Evolutionary conservation across 1,284 basidiomycete species (phyloP).

Genomic region (Sanghuangporus weigelae): DNA sequence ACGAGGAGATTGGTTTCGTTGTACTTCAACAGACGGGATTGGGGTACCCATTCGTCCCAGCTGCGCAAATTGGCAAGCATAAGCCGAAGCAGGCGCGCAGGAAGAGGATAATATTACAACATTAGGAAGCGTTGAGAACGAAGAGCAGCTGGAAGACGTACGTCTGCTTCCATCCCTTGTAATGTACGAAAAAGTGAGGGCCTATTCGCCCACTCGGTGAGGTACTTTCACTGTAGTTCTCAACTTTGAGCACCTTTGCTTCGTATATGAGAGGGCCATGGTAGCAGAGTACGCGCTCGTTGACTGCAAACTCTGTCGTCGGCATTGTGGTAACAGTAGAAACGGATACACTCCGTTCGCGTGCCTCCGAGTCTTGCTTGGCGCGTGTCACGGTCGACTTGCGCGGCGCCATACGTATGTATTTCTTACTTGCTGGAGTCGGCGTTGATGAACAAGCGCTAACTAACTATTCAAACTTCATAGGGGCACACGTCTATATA

Average conservation of each 20-base stretch:
- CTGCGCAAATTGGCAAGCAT: conserved; percentile 34
- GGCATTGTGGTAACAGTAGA: conserved; percentile 1
- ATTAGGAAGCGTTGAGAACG: not conserved
- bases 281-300: conserved; percentile 88
- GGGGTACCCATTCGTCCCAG: conserved; percentile 98
- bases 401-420: not conserved
- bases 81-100: not conserved
- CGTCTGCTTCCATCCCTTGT: conserved; percentile 99
- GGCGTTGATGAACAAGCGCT: not conserved
- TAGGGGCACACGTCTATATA: not conserved
- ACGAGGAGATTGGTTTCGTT: conserved; percentile 82
- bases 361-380: not conserved
- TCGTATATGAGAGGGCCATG: conserved; percentile 95
- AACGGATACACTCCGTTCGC: not conserved
- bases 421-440: not conserved
- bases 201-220: conserved; percentile 65
- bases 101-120: not conserved
- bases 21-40: conserved; percentile 77
- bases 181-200: conserved; percentile 93
- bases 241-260: conserved; percentile 86
- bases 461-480: not conserved
- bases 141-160: conserved; percentile 38
- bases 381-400: conserved; percentile 5
- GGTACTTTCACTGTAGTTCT: conserved; percentile 69
- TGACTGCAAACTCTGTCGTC: conserved; percentile 33